A percentile compares a stretch with the other conserved stretches of the same genome.
Conservation (phyloP, 2,329 filamentous ascomycete genomes). For the Talaromyces sp. region DNA sequence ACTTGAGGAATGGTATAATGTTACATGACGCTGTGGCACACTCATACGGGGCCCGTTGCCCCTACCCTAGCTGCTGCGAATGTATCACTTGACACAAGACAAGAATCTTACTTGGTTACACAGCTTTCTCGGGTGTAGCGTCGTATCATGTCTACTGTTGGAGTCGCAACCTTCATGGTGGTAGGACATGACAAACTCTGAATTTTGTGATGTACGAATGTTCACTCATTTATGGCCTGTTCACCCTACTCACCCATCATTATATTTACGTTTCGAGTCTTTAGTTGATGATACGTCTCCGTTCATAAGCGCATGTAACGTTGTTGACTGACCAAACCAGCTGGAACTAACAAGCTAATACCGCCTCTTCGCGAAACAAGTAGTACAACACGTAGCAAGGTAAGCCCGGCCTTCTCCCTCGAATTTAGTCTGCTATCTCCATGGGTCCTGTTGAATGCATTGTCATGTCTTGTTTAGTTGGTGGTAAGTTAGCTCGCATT, state of each 20-base stretch:
- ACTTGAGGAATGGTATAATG: background rate
- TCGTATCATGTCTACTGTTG: background rate
- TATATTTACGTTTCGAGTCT: background rate
- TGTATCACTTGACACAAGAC: background rate
- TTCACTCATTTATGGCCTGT: background rate
- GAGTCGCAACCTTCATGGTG: background rate
- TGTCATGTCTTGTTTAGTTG: background rate
- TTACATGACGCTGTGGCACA: background rate
- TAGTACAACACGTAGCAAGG: background rate
- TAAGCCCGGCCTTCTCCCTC: background rate
- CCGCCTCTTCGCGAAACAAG: background rate
- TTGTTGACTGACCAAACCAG: background rate
- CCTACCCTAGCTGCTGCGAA: background rate
- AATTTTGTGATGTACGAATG: background rate
- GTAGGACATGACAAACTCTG: background rate
- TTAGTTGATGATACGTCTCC: background rate
- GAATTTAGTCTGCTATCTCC: background rate
- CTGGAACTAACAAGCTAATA: background rate
- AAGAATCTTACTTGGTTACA: background rate
- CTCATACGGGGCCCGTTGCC: background rate
- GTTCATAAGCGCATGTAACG: background rate
- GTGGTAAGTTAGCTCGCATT: background rate
- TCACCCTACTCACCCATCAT: background rate
- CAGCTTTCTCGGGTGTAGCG: background rate
- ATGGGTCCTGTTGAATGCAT: too few relatives aligned